Conservation (phyloP, 306 rosid species). For the Calophaca sinica region DNA sequence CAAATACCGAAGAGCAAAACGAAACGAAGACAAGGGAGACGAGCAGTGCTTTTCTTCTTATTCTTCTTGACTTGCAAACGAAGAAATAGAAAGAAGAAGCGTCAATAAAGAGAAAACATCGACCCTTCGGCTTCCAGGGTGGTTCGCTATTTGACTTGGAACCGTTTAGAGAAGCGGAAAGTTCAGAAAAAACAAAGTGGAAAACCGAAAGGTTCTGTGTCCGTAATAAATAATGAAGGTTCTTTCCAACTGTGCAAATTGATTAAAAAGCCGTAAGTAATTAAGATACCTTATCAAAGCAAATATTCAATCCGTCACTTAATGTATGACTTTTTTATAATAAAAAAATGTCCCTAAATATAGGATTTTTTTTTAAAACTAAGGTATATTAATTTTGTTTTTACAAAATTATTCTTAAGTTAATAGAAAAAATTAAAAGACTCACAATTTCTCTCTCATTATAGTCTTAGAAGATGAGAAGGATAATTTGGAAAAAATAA, state of each 20-base stretch:
- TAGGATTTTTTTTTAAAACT: too few relatives aligned
- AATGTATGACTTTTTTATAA: too few relatives aligned
- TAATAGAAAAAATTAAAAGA: too few relatives aligned
- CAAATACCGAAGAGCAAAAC: neutral
- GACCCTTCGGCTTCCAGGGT: neutral
- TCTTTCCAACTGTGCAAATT: neutral
- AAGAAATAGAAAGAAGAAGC: neutral
- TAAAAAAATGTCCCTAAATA: too few relatives aligned
- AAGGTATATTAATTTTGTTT: too few relatives aligned
- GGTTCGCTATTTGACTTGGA: neutral
- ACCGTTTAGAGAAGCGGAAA: neutral
- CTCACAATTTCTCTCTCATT: too few relatives aligned
- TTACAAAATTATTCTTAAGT: too few relatives aligned
- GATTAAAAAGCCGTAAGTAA: too few relatives aligned
- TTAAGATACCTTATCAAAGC: too few relatives aligned
- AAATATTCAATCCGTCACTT: too few relatives aligned
- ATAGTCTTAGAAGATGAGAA: too few relatives aligned
- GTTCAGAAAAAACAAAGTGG: neutral
- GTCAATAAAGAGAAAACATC: neutral
- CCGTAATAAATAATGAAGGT: neutral
- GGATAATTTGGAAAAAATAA: too few relatives aligned
- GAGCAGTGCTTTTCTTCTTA: neutral
- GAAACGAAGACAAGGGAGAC: neutral
- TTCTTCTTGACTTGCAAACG: neutral
- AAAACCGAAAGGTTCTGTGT: neutral